A percentile compares a stretch with the other conserved stretches of the same genome.
These are phyloP conservation scores for Eucalyptus victrix DNA, from an alignment of 345 rosid genomes.

Conservation along the genomic window DNA sequence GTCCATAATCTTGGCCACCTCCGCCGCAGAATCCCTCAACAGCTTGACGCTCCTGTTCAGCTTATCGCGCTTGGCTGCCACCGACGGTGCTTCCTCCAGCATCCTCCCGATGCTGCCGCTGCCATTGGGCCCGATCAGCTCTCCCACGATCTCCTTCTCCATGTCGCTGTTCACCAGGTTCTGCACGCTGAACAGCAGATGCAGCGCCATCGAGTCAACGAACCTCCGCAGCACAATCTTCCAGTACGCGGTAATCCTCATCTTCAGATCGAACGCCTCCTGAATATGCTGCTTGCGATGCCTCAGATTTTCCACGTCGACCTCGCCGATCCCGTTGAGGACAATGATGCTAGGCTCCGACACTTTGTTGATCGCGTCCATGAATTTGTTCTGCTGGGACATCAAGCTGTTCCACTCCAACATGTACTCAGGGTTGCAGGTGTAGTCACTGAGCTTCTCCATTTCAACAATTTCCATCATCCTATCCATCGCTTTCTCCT, in stretches of 20 bases:
- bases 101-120: constrained; percentile 3
- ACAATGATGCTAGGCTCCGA: rapidly evolving
- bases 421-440: constrained; percentile 11
- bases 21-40: constrained; percentile 1
- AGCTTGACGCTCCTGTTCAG: constrained; percentile 6
- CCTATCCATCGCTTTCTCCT: constrained; percentile 5
- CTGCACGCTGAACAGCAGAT: background rate
- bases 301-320: background rate
- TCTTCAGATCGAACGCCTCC: constrained; percentile 9
- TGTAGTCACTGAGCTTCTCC: constrained; percentile 22
- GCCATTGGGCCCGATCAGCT: background rate
- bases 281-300: background rate
- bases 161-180: constrained; percentile 3
- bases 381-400: background rate
- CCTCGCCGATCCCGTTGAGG: background rate
- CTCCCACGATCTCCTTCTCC: constrained; percentile 1
- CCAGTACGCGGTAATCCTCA: constrained; percentile 17
- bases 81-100: constrained; percentile 8
- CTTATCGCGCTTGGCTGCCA: constrained; percentile 3
- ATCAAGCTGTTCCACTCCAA: constrained; percentile 3
- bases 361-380: background rate
- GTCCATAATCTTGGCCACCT: constrained; percentile 2
- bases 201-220: constrained; percentile 10
- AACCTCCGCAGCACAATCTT: constrained; percentile 8
- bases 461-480: constrained; percentile 15